Evolutionary conservation across 2,329 filamentous ascomycete species (phyloP).

Genomic region (Fusarium sp.): DNA sequence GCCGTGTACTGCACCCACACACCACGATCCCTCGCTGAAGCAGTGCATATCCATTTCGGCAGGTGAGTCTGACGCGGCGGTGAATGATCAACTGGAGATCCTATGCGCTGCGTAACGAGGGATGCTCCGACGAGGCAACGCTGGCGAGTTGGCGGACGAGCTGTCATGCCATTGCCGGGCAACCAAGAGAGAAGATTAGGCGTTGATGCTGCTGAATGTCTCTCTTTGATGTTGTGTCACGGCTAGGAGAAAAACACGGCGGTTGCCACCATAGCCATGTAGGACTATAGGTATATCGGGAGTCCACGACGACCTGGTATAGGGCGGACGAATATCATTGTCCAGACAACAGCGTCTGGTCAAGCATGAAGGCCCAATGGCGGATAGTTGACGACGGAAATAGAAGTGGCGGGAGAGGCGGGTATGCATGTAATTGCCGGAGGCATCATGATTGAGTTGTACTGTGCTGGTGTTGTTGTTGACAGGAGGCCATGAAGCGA

Average conservation of each 20-base stretch:
- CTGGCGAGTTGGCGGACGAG: background rate
- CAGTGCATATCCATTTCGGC: background rate
- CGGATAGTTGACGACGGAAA: background rate
- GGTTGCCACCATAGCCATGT: conserved; percentile 22
- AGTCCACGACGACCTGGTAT: conserved; percentile 9
- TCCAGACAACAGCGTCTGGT: conserved; percentile 13
- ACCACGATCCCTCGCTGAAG: background rate
- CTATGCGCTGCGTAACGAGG: conserved; percentile 22
- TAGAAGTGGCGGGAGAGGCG: conserved; percentile 9
- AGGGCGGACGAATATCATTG: conserved; percentile 20
- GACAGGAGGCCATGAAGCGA: background rate
- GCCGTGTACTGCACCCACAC: background rate
- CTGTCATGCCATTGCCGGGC: conserved; percentile 6
- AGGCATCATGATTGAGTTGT: background rate
- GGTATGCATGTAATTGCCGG: conserved; percentile 18
- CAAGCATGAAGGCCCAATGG: conserved; percentile 1
- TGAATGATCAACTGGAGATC: conserved; percentile 34
- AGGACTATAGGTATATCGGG: conserved; percentile 13
- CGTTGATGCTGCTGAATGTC: conserved; percentile 14
- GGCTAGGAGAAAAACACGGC: conserved; percentile 7
- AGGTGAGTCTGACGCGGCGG: conserved; percentile 8
- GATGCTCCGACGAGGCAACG: background rate
- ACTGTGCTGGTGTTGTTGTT: background rate
- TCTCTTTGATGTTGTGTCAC: conserved; percentile 16
- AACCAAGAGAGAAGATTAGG: conserved; percentile 26